These are phyloP conservation scores for Fusarium sacchari DNA, from an alignment of 2,329 filamentous ascomycete species.

Conservation along the genomic window DNA sequence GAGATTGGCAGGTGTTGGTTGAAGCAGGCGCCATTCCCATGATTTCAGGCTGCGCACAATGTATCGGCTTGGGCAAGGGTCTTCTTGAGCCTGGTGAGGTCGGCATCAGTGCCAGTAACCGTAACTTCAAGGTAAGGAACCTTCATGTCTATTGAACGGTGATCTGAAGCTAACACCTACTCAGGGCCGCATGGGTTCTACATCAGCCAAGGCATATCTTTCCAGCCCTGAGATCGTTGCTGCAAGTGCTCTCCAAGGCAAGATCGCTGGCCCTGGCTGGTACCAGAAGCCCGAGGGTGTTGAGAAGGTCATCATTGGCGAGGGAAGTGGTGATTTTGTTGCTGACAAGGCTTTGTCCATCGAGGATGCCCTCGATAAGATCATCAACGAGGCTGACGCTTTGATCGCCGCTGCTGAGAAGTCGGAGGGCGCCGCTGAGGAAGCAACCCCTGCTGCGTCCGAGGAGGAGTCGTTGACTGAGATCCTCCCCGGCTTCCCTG, in stretches of 20 bases:
- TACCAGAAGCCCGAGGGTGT: conserved; percentile 78
- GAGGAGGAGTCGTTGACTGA: conserved; percentile 65
- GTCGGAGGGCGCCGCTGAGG: conserved; percentile 32
- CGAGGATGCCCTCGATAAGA: conserved; percentile 76
- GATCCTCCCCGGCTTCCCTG: conserved; percentile 86
- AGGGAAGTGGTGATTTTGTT: conserved; percentile 73
- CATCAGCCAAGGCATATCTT: conserved; percentile 79
- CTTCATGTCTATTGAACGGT: fast-evolving
- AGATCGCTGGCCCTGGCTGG: conserved; percentile 79
- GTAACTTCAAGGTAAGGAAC: conserved; percentile 17
- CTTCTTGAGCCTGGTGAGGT: conserved; percentile 86
- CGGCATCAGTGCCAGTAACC: conserved; percentile 73
- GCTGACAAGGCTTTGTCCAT: conserved; percentile 73
- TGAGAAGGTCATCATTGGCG: conserved; percentile 73
- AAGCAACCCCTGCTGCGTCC: conserved; percentile 11
- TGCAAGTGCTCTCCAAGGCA: conserved; percentile 80
- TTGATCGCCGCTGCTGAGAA: conserved; percentile 66
- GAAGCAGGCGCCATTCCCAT: conserved; percentile 82
- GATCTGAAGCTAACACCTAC: background rate
- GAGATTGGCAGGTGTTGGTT: conserved; percentile 85
- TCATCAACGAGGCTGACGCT: conserved; percentile 74
- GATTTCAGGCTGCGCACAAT: conserved; percentile 77
- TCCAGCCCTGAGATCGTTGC: conserved; percentile 92
- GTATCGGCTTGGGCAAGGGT: conserved; percentile 85
- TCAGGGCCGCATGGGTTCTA: conserved; percentile 80